These are phyloP conservation scores for Nematodospora valgi DNA, from an alignment of 805 yeast genomes.

Conservation along the genomic window DNA sequence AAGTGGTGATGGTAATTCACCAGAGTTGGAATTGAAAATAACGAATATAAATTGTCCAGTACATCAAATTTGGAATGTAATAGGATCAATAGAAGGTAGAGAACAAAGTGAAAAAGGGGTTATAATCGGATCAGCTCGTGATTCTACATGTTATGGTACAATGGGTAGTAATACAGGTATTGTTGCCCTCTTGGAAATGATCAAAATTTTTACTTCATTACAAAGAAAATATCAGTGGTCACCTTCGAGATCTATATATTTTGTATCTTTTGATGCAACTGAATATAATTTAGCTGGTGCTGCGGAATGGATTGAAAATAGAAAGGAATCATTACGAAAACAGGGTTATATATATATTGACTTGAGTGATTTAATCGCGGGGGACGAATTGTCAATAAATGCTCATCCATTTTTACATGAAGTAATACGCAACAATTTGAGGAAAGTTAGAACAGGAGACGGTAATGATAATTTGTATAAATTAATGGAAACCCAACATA, in stretches of 20 bases:
- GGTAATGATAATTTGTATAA: conserved; percentile 22
- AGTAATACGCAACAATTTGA: conserved; percentile 43
- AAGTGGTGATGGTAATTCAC: conserved; percentile 22
- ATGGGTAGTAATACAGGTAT: conserved; percentile 71
- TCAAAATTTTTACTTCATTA: conserved; percentile 63
- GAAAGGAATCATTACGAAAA: conserved; percentile 48
- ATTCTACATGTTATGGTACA: conserved; percentile 75
- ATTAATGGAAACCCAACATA: conserved; percentile 18
- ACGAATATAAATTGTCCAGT: conserved; percentile 43
- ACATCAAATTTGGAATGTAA: conserved; percentile 74
- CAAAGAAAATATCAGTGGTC: conserved; percentile 68
- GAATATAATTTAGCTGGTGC: conserved; percentile 82
- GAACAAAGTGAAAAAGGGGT: conserved; percentile 76
- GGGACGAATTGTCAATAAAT: conserved; percentile 48
- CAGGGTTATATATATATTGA: conserved; percentile 74
- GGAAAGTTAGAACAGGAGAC: conserved; percentile 14
- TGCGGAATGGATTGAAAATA: conserved; percentile 68
- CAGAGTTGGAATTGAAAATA: conserved; percentile 23
- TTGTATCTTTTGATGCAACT: conserved; percentile 80
- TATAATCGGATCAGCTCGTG: conserved; percentile 80
- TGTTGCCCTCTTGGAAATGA: conserved; percentile 64
- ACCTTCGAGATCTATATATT: conserved; percentile 79
- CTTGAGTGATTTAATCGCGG: conserved; percentile 62
- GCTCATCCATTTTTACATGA: conserved; percentile 64
- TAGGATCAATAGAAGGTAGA: conserved; percentile 73